Conservation (phyloP, 2,329 filamentous ascomycete genomes). For the Talaromyces sp. region DNA sequence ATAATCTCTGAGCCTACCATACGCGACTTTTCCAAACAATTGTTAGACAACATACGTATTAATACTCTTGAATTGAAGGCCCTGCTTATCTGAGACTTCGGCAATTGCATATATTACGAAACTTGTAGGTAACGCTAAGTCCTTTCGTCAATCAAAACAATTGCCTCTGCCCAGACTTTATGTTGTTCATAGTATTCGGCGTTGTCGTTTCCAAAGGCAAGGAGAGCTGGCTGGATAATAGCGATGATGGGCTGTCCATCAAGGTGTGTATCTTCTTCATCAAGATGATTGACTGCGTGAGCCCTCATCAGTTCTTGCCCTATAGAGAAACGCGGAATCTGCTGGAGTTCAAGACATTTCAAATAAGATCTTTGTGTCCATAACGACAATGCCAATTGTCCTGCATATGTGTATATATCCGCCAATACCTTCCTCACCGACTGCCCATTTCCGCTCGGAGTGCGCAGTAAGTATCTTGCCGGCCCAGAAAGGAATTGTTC, state of each 20-base stretch:
- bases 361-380: constrained; percentile 21
- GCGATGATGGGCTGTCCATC: constrained; percentile 17
- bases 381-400: constrained; percentile 16
- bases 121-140: neutral
- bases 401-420: constrained; percentile 7
- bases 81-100: neutral
- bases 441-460: neutral
- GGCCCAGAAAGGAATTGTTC: neutral
- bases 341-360: neutral
- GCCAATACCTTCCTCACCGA: neutral
- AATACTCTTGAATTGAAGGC: neutral
- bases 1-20: neutral
- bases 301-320: constrained; percentile 13
- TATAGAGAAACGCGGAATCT: neutral
- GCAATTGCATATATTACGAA: neutral
- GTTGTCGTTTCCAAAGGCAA: constrained; percentile 21
- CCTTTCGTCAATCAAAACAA: constrained; percentile 18
- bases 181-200: constrained; percentile 20
- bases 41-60: too few relatives aligned
- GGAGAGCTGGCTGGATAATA: constrained; percentile 19
- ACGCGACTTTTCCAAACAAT: neutral
- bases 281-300: constrained; percentile 19
- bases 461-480: neutral
- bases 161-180: constrained; percentile 21
- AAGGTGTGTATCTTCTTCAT: constrained; percentile 18